Conservation (phyloP, 2,329 filamentous ascomycete species). For the Colletotrichum lini region DNA sequence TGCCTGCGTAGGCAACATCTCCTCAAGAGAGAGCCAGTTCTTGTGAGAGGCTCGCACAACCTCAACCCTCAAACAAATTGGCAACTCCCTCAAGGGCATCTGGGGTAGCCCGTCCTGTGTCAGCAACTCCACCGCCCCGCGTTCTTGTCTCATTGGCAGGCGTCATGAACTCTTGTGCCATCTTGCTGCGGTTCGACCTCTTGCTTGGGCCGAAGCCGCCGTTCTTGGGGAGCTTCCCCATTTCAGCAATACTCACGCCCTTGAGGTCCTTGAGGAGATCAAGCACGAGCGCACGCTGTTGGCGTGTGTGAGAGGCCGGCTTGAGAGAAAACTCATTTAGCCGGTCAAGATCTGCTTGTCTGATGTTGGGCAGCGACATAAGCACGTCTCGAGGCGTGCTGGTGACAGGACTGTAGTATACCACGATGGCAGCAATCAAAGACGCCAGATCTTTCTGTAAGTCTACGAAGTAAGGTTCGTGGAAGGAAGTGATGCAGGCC, state of each 20-base stretch:
- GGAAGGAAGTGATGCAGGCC: conserved; percentile 89
- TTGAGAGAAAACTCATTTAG: conserved; percentile 74
- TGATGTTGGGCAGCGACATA: conserved; percentile 84
- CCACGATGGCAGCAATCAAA: conserved; percentile 88
- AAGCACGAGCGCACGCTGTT: conserved; percentile 85
- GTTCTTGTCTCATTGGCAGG: conserved; percentile 49
- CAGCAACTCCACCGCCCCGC: conserved; percentile 47
- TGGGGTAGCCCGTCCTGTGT: conserved; percentile 57
- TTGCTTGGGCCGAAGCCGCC: conserved; percentile 58
- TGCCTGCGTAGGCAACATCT: not conserved
- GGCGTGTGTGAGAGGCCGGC: conserved; percentile 74
- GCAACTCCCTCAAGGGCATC: conserved; percentile 70
- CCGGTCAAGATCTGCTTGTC: conserved; percentile 75
- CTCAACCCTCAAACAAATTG: conserved; percentile 62
- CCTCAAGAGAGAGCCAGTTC: not conserved
- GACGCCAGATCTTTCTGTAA: conserved; percentile 92
- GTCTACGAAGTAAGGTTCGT: conserved; percentile 97
- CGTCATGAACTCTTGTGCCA: conserved; percentile 79
- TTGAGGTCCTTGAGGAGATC: conserved; percentile 89
- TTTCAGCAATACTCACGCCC: conserved; percentile 92
- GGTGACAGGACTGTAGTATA: conserved; percentile 79
- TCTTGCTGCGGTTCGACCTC: conserved; percentile 66
- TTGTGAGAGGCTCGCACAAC: not conserved
- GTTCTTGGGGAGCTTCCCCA: conserved; percentile 82
- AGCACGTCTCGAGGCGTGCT: conserved; percentile 81